Percentiles rank a stretch among this genome's conserved stretches.
phyloP scores from a whole-genome alignment of 2,329 filamentous ascomycete genomes.

The Gremmenia infestans region DNA sequence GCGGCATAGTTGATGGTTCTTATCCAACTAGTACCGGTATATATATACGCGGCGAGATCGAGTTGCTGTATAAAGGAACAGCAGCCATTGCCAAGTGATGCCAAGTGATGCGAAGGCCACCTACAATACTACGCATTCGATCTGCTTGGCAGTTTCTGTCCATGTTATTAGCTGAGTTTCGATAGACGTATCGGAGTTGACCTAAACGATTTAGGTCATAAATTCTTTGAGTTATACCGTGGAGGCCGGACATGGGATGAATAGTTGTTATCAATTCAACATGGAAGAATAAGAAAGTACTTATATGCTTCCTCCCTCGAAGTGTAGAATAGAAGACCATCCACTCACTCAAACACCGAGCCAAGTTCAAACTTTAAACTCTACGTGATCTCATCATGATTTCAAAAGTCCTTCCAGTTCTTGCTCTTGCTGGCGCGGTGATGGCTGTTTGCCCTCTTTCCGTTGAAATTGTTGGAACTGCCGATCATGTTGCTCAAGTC shows the following conservation, averaged over 20 bases:
- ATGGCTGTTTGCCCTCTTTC: conserved; percentile 23
- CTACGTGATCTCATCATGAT: conserved; percentile 12
- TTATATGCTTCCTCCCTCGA: not conserved
- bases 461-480: conserved; percentile 16
- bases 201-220: not conserved
- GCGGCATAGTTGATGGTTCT: conserved; percentile 1
- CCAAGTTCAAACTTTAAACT: not conserved
- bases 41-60: conserved; percentile 2
- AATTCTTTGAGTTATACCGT: not conserved
- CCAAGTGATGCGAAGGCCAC: conserved; percentile 1
- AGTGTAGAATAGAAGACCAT: not conserved
- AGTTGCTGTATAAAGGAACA: conserved; percentile 8
- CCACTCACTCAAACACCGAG: not conserved
- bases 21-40: not conserved
- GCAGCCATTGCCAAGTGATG: conserved; percentile 12
- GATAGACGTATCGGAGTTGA: not conserved
- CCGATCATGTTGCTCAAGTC: conserved; percentile 18
- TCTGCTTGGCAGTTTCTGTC: conserved; percentile 3
- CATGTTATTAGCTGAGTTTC: conserved; percentile 7
- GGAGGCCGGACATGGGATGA: not conserved
- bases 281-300: conserved; percentile 1
- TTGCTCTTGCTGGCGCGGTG: conserved; percentile 18
- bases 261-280: not conserved
- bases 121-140: conserved; percentile 1
- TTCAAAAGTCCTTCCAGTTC: conserved; percentile 19